Percentiles rank a stretch among this genome's conserved stretches.
phyloP scores from a whole-genome alignment of 1,139 yeast species.

The Geotrichum aggregatum region DNA sequence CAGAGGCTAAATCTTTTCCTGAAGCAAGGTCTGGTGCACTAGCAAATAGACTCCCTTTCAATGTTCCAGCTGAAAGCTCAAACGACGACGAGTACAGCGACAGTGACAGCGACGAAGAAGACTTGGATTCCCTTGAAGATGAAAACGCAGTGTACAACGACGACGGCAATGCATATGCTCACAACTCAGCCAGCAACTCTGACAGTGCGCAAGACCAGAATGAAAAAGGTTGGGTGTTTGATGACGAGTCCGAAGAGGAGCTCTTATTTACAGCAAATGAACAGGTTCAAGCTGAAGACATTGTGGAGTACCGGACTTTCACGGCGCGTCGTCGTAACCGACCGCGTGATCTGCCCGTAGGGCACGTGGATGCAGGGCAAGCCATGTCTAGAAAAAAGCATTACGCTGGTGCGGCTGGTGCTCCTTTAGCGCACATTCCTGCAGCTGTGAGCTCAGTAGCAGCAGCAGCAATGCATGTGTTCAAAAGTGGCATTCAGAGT shows the following conservation, averaged over 20 bases:
- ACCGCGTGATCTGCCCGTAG: background rate
- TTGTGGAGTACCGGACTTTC: conserved; percentile 15
- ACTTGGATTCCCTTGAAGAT: conserved; percentile 4
- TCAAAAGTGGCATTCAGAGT: background rate
- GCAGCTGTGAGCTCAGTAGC: background rate
- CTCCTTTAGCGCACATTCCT: background rate
- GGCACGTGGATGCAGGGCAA: background rate
- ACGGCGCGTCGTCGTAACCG: conserved; percentile 5
- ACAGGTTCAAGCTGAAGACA: background rate
- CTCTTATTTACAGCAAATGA: background rate
- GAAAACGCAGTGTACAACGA: background rate
- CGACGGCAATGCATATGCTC: background rate
- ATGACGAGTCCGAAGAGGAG: background rate
- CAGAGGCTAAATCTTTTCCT: background rate
- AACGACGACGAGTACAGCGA: background rate
- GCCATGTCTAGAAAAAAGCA: background rate
- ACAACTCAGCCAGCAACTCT: background rate
- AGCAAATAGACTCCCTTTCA: background rate
- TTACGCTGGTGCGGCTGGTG: background rate
- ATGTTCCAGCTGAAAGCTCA: background rate
- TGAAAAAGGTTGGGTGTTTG: conserved; percentile 10
- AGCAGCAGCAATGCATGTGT: background rate
- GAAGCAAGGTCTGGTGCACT: conserved; percentile 5
- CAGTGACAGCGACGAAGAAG: conserved; percentile 1
- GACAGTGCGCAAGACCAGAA: background rate